These are phyloP conservation scores for Tetrapyrgos nigripes DNA, from an alignment of 1,284 basidiomycete species.

Conservation along the genomic window DNA sequence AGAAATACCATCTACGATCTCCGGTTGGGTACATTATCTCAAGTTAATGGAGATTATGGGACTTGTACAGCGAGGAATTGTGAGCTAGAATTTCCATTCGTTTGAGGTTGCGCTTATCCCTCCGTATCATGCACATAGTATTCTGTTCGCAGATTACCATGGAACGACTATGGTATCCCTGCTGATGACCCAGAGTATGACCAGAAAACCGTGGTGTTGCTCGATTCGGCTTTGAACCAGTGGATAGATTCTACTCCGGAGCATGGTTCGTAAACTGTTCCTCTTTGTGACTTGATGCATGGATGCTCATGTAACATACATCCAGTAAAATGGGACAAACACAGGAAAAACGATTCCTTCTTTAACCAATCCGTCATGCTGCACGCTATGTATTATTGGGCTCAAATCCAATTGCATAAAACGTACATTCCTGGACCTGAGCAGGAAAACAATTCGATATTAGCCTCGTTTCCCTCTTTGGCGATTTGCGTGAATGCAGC, in stretches of 20 bases:
- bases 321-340: slow-evolving; percentile 9
- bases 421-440: slow-evolving; percentile 8
- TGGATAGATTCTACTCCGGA: slow-evolving; percentile 10
- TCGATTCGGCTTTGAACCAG: slow-evolving; percentile 10
- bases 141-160: neutral
- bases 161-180: neutral
- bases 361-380: slow-evolving; percentile 11
- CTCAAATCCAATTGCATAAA: slow-evolving; percentile 10
- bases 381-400: slow-evolving; percentile 11
- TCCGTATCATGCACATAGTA: neutral
- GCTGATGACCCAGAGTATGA: slow-evolving; percentile 2
- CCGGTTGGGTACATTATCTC: slow-evolving; percentile 48
- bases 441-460: slow-evolving; percentile 7
- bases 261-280: slow-evolving; percentile 1
- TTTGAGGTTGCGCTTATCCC: neutral
- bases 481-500: slow-evolving; percentile 58
- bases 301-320: neutral
- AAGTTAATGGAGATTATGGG: slow-evolving; percentile 54
- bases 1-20: slow-evolving; percentile 37
- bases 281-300: neutral
- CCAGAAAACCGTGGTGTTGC: slow-evolving; percentile 6
- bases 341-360: slow-evolving; percentile 2
- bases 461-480: slow-evolving; percentile 42
- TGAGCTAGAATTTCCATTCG: slow-evolving; percentile 22
- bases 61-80: slow-evolving; percentile 50